These are phyloP conservation scores for Wickerhamomyces queroliae DNA, from an alignment of 805 yeast genomes.

Conservation along the genomic window DNA sequence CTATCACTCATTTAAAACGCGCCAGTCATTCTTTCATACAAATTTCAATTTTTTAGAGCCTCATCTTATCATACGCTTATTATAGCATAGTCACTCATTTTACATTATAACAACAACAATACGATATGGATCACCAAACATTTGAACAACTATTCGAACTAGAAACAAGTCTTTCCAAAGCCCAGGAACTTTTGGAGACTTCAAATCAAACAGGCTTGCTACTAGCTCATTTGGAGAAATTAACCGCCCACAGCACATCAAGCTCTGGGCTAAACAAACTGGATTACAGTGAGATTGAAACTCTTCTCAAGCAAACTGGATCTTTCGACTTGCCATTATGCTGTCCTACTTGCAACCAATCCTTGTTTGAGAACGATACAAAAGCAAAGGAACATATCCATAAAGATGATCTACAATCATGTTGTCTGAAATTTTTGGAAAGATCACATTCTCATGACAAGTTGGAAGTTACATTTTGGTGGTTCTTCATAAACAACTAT, in stretches of 20 bases:
- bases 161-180: constrained; percentile 5
- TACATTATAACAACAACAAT: not conserved
- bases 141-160: constrained; percentile 17
- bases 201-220: not conserved
- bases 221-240: constrained; percentile 2
- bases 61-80: no score
- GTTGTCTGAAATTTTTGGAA: constrained; percentile 16
- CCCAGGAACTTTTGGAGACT: not conserved
- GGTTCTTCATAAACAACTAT: constrained; percentile 37
- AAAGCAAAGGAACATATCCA: constrained; percentile 12
- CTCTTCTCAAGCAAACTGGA: constrained; percentile 16
- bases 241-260: constrained; percentile 5
- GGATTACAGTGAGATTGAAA: constrained; percentile 16
- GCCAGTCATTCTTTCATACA: no score
- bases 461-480: constrained; percentile 38
- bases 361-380: constrained; percentile 18
- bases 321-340: constrained; percentile 16
- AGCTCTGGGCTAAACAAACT: constrained; percentile 3
- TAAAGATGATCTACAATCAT: constrained; percentile 10
- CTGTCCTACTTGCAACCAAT: constrained; percentile 21
- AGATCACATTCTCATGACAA: constrained; percentile 7
- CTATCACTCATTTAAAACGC: no score
- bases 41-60: no score
- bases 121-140: constrained; percentile 11
- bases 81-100: not conserved